Percentiles rank a stretch among this genome's conserved stretches.
phyloP scores from a whole-genome alignment of 768 basidiomycete species.

The Collybiopsis confluens region DNA sequence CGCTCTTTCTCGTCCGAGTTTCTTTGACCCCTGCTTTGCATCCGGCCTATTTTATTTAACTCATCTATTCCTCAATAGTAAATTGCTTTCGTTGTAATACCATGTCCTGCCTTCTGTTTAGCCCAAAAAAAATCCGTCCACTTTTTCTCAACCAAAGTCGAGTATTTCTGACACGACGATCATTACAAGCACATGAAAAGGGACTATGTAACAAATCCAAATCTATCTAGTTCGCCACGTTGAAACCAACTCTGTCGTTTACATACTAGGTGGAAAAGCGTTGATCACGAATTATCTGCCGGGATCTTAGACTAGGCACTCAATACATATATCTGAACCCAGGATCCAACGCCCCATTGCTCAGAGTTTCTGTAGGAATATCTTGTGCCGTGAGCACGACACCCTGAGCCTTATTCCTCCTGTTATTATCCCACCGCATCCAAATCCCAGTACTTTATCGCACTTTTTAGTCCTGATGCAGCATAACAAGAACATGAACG shows the following conservation, averaged over 20 bases:
- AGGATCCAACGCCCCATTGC: slow-evolving; percentile 36
- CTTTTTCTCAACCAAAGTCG: background rate
- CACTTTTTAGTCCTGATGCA: slow-evolving; percentile 5
- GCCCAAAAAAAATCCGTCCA: too few species aligned
- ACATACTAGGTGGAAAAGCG: too few species aligned
- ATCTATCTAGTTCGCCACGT: background rate
- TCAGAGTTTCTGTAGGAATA: slow-evolving; percentile 39
- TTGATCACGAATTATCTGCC: too few species aligned
- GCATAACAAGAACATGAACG: slow-evolving; percentile 6
- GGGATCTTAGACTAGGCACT: too few species aligned
- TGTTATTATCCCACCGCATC: slow-evolving; percentile 46
- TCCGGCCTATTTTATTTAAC: slow-evolving; percentile 1
- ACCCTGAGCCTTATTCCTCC: slow-evolving; percentile 38
- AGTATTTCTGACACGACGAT: background rate
- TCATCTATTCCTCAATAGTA: slow-evolving; percentile 2
- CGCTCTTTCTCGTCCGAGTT: background rate
- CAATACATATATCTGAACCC: slow-evolving; percentile 48
- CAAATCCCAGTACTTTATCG: slow-evolving; percentile 33
- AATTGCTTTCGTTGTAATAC: background rate
- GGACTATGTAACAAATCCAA: background rate
- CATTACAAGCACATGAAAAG: background rate
- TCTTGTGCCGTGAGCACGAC: slow-evolving; percentile 37
- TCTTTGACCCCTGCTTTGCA: background rate
- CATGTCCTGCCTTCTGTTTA: background rate
- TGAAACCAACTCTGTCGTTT: background rate